phyloP scores from a whole-genome alignment of 129 eudicot species.

The Helichrysum umbraculigerum region DNA sequence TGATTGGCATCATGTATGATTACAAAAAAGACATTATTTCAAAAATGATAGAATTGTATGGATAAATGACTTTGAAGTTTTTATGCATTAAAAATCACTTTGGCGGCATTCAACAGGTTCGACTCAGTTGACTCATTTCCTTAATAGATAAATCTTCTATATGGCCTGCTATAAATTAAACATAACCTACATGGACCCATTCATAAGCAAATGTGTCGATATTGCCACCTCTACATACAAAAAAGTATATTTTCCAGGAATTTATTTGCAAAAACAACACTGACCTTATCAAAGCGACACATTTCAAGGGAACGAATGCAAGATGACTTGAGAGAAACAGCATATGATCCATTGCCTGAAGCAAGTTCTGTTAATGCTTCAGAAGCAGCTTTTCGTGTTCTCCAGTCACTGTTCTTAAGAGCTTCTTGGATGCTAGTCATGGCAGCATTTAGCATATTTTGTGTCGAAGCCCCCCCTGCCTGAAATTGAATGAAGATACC shows the following conservation, averaged over 20 bases:
- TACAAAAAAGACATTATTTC: background rate
- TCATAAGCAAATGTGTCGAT: background rate
- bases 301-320: constrained; percentile 75
- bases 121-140: background rate
- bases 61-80: background rate
- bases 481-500: constrained; percentile 28
- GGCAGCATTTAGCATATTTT: constrained; percentile 58
- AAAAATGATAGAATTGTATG: no score
- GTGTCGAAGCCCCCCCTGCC: constrained; percentile 89
- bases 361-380: constrained; percentile 73
- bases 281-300: constrained; percentile 94
- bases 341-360: constrained; percentile 62
- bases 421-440: constrained; percentile 82
- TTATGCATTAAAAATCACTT: background rate
- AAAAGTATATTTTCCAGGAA: background rate
- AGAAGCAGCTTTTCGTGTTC: constrained; percentile 83
- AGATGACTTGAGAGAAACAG: constrained; percentile 58
- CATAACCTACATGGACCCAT: background rate
- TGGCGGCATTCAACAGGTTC: background rate
- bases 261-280: constrained; percentile 8
- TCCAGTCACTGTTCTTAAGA: constrained; percentile 82
- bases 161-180: background rate
- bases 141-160: background rate
- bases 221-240: constrained; percentile 6
- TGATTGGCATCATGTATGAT: background rate